Base-by-base conservation (phyloP, 164 flowering plant species). In the Malania oleifera region DNA sequence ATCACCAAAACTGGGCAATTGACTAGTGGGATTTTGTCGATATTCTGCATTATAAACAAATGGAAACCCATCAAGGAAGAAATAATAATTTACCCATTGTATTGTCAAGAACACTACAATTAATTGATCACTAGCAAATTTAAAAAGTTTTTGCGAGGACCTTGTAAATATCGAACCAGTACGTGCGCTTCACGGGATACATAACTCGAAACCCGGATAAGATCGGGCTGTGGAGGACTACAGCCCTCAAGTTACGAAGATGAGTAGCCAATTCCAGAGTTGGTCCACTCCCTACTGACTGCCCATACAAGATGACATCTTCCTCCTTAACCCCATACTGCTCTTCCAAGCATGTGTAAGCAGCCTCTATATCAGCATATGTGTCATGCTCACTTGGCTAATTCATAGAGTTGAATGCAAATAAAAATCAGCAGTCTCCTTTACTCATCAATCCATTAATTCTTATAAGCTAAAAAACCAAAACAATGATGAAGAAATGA, bases 361-460 rank as follows among this genome's bases (percentile, higher is more conserved):
- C 48, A 17, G 48, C 48, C 48, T 44, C 48, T 44, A 44, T 44
- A 20, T 44, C 48, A 17, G 48, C 48, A 44, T 44, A 44, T 44
- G 48, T 44, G 23, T 44, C 48, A 17, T 44, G 48, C 48, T 44
- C 48, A 14, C 48, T 44, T 44, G 48, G 48, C 48, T 44, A 20
- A 17, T 20, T 5, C 48, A 31, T 31, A 9, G 35, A 31, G 9
- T 31, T 31, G 9, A 31, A 31, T 31, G 35, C 35, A 31, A n/a
- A n/a, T n/a, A n/a, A n/a, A n/a, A n/a, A n/a, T 31, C 35, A 31
- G 35, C 9, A 31, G 35, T 31, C 35, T 31, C 9, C 35, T 31
- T 4, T 4, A 31, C 35, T 31, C 4, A 31, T 31, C n/a, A n/a
- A n/a, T n/a, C n/a, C n/a, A n/a, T n/a, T n/a, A n/a, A n/a, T n/a